Base-by-base conservation (phyloP, 2,329 filamentous ascomycete genomes). In the Zasmidium cellare region DNA sequence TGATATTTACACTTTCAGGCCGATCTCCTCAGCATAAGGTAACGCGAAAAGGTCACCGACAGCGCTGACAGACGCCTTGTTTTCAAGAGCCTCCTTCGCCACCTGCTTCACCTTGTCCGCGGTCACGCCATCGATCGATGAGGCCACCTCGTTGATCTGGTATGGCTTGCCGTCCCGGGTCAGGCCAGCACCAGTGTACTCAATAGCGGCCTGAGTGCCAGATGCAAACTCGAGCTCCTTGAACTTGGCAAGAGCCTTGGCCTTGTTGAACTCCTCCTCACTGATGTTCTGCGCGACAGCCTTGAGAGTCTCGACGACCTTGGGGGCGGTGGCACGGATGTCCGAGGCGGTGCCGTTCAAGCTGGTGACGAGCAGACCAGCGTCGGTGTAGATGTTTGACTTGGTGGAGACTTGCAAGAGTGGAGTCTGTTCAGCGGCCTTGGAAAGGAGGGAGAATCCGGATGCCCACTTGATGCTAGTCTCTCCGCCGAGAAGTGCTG, bases 401-500 rank as follows among this genome's bases (percentile, higher is more conserved):
- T 87, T 84, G 63, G 93, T 91, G 38, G 84, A 82, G 70, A 91
- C 84, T 52, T 81, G 83, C 63, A 89, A 85, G 65, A 86, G 85
- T 38, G 87, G 82, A 18, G 50, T 44, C 70, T 85, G 80, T 47
- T 83, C 82, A 57, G 87, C 84, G 60, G 88, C 88, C 82, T 96
- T 92, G 72, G 89, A 84, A 60, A 99, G 85, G 61, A 97, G 83
- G 59, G 90, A 93, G 84, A 96, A 97, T 69, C 94, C 94, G 63
- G 91, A 80, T 53, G 91, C 88, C 93, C 93, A 99, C 83, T 97
- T 99, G 82, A 97, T 92, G 77, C 81, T 89, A 55, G 92, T 89
- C 77, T 96, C 80, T 61, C 93, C 94, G 72, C 94, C 94, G 53
- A 99, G 89, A 19, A 99, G 87, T 64, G 92, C 87, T 57, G 90